A percentile compares a stretch with the other conserved stretches of the same genome.
phyloP scores from a whole-genome alignment of 768 basidiomycete species.

The Neoboletus magnificus region DNA sequence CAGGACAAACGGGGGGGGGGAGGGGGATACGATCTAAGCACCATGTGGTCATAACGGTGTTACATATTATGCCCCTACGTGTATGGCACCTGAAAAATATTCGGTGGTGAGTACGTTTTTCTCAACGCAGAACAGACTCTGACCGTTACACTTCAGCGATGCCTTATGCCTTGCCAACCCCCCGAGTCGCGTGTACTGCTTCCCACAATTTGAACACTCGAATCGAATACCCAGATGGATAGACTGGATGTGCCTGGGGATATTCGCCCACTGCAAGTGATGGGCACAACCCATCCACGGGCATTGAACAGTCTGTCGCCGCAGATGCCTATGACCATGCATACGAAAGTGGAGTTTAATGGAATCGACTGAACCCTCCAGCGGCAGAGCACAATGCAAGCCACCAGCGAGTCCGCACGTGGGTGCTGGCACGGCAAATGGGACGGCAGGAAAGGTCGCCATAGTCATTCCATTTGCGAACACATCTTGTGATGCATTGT shows the following conservation, averaged over 20 bases:
- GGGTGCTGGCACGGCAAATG: background rate
- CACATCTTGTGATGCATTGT: background rate
- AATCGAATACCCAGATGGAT: slow-evolving; percentile 5
- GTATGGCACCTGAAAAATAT: background rate
- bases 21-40: no score
- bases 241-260: slow-evolving; percentile 4
- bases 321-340: slow-evolving; percentile 8
- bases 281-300: slow-evolving; percentile 8
- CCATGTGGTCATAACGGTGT: no score
- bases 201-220: slow-evolving; percentile 1
- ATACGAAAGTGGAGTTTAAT: slow-evolving; percentile 9
- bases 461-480: background rate
- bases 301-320: background rate
- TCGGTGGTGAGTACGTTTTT: background rate
- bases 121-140: background rate
- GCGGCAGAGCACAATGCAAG: background rate
- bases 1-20: no score
- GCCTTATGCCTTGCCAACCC: slow-evolving; percentile 1
- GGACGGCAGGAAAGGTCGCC: background rate
- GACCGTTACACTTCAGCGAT: background rate
- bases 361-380: background rate
- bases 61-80: background rate
- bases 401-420: background rate
- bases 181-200: slow-evolving; percentile 1
- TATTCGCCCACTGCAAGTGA: slow-evolving; percentile 3